Conservation (phyloP, 371 early-diverging fungal species). For the Circinella minor region DNA sequence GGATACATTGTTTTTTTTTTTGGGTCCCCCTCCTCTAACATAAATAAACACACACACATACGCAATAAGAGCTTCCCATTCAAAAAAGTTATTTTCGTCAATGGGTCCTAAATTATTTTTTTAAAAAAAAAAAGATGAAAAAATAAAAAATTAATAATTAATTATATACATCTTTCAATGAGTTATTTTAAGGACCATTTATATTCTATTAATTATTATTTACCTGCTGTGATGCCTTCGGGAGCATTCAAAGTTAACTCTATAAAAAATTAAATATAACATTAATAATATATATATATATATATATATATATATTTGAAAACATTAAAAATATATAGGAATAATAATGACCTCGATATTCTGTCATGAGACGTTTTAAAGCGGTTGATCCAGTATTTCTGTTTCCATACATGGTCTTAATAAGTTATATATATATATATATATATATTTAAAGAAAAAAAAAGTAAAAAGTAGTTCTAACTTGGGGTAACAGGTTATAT, state of each 20-base stretch:
- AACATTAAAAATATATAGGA: neutral
- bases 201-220: too few species aligned
- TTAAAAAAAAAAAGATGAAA: neutral
- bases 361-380: conserved; percentile 94
- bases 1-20: too few species aligned
- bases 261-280: conserved; percentile 27
- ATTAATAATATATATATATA: too few species aligned
- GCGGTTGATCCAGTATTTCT: conserved; percentile 75
- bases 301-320: too few species aligned
- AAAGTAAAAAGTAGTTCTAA: too few species aligned
- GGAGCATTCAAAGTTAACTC: conserved; percentile 95
- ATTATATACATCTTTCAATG: neutral
- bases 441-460: too few species aligned
- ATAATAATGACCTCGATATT: conserved; percentile 80
- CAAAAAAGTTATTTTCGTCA: conserved; percentile 92
- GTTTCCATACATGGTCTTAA: conserved; percentile 37
- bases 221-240: conserved; percentile 95
- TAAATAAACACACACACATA: conserved; percentile 43
- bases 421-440: neutral
- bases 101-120: conserved; percentile 72
- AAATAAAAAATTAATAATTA: neutral
- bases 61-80: conserved; percentile 96
- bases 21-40: neutral
- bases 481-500: too few species aligned
- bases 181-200: too few species aligned